Percentiles rank a stretch among this genome's conserved stretches.
Evolutionary conservation across 2,329 filamentous ascomycete species (phyloP).

Genomic region (Verticillium dahliae): DNA sequence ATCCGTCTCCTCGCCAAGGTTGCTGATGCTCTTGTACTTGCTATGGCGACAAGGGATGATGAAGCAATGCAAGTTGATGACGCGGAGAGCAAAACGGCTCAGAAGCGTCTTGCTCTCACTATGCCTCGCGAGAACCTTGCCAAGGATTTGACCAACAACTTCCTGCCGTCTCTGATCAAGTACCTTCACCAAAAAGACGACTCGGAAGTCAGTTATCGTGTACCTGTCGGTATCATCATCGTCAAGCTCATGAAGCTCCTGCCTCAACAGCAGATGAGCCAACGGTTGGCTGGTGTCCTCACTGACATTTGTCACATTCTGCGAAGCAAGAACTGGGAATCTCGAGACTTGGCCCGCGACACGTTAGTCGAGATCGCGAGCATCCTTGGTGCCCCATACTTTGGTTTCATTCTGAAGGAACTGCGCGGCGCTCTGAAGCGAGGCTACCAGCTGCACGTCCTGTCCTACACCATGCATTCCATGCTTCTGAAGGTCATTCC

Average conservation of each 20-base stretch:
- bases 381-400: slow-evolving; percentile 73
- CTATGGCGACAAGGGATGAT: slow-evolving; percentile 29
- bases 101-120: slow-evolving; percentile 55
- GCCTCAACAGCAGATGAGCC: slow-evolving; percentile 63
- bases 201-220: slow-evolving; percentile 83
- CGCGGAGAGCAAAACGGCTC: background rate
- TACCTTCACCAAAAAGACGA: slow-evolving; percentile 95
- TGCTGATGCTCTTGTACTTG: slow-evolving; percentile 65
- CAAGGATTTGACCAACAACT: slow-evolving; percentile 65
- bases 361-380: slow-evolving; percentile 79
- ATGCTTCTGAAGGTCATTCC: slow-evolving; percentile 73
- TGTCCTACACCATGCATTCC: slow-evolving; percentile 92
- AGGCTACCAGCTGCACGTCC: slow-evolving; percentile 89
- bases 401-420: slow-evolving; percentile 92
- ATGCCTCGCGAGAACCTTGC: slow-evolving; percentile 62
- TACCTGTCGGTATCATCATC: slow-evolving; percentile 82
- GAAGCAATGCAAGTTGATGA: slow-evolving; percentile 38
- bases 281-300: slow-evolving; percentile 73
- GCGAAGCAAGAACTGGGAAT: slow-evolving; percentile 80
- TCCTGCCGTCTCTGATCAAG: slow-evolving; percentile 71
- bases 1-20: slow-evolving; percentile 76
- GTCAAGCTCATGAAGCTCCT: slow-evolving; percentile 82
- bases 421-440: slow-evolving; percentile 73
- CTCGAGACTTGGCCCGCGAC: slow-evolving; percentile 83
- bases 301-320: slow-evolving; percentile 92